phyloP scores from a whole-genome alignment of 2,329 filamentous ascomycete genomes.

The Ceratocystis variospora region DNA sequence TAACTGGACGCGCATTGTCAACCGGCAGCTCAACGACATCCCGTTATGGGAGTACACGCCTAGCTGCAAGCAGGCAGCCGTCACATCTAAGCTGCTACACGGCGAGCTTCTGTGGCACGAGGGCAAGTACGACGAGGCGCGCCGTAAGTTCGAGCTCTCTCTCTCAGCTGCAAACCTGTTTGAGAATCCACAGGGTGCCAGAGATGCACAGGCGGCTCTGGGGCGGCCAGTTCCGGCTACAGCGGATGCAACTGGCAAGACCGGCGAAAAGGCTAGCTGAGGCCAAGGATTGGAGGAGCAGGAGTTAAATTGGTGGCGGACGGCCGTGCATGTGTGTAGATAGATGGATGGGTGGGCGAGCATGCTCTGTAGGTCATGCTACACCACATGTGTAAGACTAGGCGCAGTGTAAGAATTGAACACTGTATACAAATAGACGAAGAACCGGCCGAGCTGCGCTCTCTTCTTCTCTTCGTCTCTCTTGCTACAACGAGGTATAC shows the following conservation, averaged over 20 bases:
- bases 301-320: not conserved
- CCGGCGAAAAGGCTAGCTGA: not conserved
- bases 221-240: slow-evolving; percentile 2
- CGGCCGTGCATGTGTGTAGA: not conserved
- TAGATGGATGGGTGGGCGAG: not conserved
- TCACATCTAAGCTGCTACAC: slow-evolving; percentile 12
- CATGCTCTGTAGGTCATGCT: not conserved
- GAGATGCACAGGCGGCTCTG: slow-evolving; percentile 7
- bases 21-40: slow-evolving; percentile 10
- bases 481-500: too few relatives aligned
- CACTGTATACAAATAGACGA: not conserved
- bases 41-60: slow-evolving; percentile 6
- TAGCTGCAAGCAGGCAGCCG: slow-evolving; percentile 14
- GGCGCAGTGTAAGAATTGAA: not conserved
- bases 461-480: too few relatives aligned
- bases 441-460: not conserved
- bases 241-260: not conserved
- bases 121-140: slow-evolving; percentile 16
- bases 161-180: slow-evolving; percentile 12
- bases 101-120: slow-evolving; percentile 16
- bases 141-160: slow-evolving; percentile 10
- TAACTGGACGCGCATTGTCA: slow-evolving; percentile 16
- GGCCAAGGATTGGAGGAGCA: not conserved
- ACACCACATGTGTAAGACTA: not conserved
- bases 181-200: slow-evolving; percentile 8